Evolutionary conservation across 768 basidiomycete species (phyloP), one percentile per base, ranked within the genome.

Genomic region (Gelatoporia subvermispora): DNA sequence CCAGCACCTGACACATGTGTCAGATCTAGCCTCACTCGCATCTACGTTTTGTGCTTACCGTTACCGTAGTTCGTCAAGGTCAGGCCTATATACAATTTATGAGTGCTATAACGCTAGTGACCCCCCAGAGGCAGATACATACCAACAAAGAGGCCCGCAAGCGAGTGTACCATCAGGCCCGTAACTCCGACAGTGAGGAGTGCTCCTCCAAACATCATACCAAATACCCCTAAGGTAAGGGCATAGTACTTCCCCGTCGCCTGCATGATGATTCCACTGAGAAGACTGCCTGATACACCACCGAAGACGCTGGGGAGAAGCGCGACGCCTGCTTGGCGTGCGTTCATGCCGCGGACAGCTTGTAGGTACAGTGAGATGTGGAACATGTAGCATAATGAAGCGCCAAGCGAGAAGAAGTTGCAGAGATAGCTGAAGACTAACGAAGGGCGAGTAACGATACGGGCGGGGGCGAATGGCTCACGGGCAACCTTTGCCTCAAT

Each of bases 381-480:
- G 67, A 80, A 85, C 11, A 81, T 45, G 55, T 74, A 61, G 34
- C 71, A 62, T 48, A 79, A 68, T 2, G 57, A 63, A 4, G 74
- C 61, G 0, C 71, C 78, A 15, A 77, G 66, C 1, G 69, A 70
- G 57, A 83, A 82, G 58, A 83, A 73, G 63, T 83, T 82, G 58
- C 73, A 72, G n/a, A 79, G 57, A 60, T 82, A 84, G 39, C 71
- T 70, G 11, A 77, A 77, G 24, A 81, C 65, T 18, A 83, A 69
- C 16, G 74, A 64, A 3, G 64, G 67, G 57, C 76, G 72, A 44
- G 70, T 62, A 39, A 81, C 71, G 58, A 85, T 81, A 21, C 74
- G 67, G 47, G 66, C 67, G 0, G 83, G 82, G 0, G 78, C 79
- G 53, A 84, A 77, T 3, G 82, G 82, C 59, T 84, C 82, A n/a